Percentiles rank a stretch among this genome's conserved stretches.
Conservation (phyloP, 352 stramenopile genomes). For the Phytophthora meadii region DNA sequence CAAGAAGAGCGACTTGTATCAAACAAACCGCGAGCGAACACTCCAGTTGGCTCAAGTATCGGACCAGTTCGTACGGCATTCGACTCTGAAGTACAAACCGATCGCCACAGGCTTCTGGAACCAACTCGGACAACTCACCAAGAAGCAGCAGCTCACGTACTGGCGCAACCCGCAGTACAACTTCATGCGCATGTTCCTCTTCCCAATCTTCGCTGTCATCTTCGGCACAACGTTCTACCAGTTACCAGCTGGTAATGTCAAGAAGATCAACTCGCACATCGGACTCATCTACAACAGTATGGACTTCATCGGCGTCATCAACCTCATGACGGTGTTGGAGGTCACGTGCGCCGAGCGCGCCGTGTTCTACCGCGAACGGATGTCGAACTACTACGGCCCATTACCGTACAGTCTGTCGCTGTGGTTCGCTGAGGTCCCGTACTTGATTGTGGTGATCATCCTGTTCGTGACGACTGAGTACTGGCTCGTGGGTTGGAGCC, state of each 20-base stretch:
- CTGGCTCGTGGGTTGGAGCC: conserved; percentile 61
- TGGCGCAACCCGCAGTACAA: conserved; percentile 73
- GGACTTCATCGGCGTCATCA: conserved; percentile 70
- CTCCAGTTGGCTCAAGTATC: conserved; percentile 27
- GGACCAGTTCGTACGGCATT: conserved; percentile 46
- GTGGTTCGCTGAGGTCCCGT: conserved; percentile 67
- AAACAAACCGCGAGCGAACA: conserved; percentile 43
- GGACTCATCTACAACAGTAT: conserved; percentile 79
- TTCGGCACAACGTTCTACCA: conserved; percentile 78
- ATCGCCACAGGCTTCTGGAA: conserved; percentile 56
- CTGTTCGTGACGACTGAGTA: conserved; percentile 71
- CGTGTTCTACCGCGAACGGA: conserved; percentile 66
- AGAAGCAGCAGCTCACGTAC: conserved; percentile 56
- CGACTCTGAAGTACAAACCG: conserved; percentile 50
- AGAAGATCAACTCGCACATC: conserved; percentile 66
- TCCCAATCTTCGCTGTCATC: conserved; percentile 64
- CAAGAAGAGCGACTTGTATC: conserved; percentile 45
- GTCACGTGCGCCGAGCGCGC: conserved; percentile 52
- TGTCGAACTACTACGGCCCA: conserved; percentile 79
- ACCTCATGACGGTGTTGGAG: conserved; percentile 67
- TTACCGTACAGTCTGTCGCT: conserved; percentile 73
- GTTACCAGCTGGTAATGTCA: conserved; percentile 3
- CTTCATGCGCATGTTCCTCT: conserved; percentile 65
- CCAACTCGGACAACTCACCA: conserved; percentile 32
- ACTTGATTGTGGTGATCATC: conserved; percentile 56